phyloP scores from a whole-genome alignment of 1,139 yeast species.

The Magnusiomyces tetraspermus region DNA sequence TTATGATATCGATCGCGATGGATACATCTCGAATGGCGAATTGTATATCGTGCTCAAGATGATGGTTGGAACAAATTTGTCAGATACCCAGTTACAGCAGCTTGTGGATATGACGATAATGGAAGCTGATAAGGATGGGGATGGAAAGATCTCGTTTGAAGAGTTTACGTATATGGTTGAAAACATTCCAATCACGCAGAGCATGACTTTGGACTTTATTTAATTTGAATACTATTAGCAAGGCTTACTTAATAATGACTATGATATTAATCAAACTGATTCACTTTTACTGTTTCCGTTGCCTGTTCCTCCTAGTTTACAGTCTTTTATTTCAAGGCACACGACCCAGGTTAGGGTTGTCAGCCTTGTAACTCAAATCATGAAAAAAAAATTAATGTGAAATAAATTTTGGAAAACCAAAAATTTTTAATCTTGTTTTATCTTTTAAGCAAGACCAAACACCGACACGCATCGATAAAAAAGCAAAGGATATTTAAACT shows the following conservation, averaged over 20 bases:
- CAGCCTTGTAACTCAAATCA: not conserved
- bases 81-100: slow-evolving; percentile 84
- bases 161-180: slow-evolving; percentile 57
- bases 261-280: not conserved
- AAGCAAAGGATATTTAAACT: not conserved
- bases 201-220: slow-evolving; percentile 34
- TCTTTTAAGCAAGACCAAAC: no score
- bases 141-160: slow-evolving; percentile 74
- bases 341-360: not conserved
- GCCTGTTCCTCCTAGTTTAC: not conserved
- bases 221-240: slow-evolving; percentile 10
- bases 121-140: slow-evolving; percentile 91
- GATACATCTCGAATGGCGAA: slow-evolving; percentile 91
- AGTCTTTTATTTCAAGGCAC: not conserved
- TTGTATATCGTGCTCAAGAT: slow-evolving; percentile 82
- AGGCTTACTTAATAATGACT: not conserved
- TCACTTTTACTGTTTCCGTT: not conserved
- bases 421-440: no score
- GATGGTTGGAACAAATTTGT: slow-evolving; percentile 93
- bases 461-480: no score
- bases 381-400: no score
- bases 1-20: slow-evolving; percentile 93
- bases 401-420: not conserved
- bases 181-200: slow-evolving; percentile 33
- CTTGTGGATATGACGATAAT: slow-evolving; percentile 90